Conservation (phyloP, 2,329 filamentous ascomycete genomes). For the Stagonosporopsis tanaceti region DNA sequence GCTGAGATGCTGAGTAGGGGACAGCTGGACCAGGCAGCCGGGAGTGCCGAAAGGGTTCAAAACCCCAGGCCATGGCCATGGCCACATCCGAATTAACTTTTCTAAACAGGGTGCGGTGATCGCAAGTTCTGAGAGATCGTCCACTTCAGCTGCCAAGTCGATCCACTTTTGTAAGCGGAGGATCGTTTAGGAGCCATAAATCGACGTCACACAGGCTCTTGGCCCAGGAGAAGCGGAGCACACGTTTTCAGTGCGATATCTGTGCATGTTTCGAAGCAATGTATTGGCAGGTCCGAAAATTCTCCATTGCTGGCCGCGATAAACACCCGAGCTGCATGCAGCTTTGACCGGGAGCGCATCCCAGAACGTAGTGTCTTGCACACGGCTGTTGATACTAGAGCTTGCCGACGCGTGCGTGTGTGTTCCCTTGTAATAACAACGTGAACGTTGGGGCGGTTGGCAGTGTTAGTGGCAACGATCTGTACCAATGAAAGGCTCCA, state of each 20-base stretch:
- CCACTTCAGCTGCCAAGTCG: neutral
- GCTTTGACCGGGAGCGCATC: neutral
- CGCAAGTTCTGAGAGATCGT: neutral
- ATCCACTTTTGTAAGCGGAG: neutral
- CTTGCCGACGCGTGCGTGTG: neutral
- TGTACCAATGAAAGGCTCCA: neutral
- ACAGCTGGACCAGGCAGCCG: neutral
- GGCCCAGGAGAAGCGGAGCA: neutral
- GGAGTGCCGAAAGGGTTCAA: neutral
- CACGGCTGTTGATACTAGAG: neutral
- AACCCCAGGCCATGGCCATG: neutral
- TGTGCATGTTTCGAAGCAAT: neutral
- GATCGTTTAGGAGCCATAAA: neutral
- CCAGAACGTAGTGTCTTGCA: neutral
- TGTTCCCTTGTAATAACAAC: neutral
- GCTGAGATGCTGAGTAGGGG: no score
- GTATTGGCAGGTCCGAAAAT: neutral
- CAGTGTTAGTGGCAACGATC: neutral
- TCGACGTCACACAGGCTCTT: neutral
- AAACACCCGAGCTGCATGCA: neutral
- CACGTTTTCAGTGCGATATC: neutral
- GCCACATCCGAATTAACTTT: neutral
- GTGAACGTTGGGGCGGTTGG: neutral
- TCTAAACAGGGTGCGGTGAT: neutral
- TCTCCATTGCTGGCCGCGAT: neutral